These are phyloP conservation scores for Candida sojae DNA, from an alignment of 1,139 yeast genomes.

Conservation along the genomic window DNA sequence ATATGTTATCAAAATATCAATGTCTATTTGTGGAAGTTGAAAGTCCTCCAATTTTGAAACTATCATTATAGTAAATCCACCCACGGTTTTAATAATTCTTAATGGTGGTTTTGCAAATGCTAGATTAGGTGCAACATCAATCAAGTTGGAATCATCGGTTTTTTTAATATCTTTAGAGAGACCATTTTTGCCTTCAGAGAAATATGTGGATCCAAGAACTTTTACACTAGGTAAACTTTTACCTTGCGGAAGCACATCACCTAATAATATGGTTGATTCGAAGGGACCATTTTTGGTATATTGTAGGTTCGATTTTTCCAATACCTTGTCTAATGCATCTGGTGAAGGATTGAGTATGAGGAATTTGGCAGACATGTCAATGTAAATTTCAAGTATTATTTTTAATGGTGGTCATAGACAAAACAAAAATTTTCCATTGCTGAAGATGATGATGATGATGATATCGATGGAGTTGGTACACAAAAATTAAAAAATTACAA, in stretches of 20 bases:
- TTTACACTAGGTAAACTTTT: constrained; percentile 18
- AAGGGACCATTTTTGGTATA: constrained; percentile 66
- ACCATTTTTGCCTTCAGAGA: constrained; percentile 26
- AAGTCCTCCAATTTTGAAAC: constrained; percentile 24
- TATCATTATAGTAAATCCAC: constrained; percentile 52
- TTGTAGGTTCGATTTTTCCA: constrained; percentile 51
- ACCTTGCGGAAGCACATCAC: constrained; percentile 38
- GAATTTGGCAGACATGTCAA: constrained; percentile 25
- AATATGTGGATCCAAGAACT: constrained; percentile 31
- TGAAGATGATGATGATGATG: neutral
- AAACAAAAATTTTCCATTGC: neutral
- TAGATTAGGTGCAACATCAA: constrained; percentile 22
- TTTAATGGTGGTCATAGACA: neutral
- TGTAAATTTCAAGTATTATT: neutral
- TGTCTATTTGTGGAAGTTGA: constrained; percentile 17
- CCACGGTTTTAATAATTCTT: constrained; percentile 40
- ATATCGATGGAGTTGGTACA: too few species aligned
- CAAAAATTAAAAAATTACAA: too few species aligned
- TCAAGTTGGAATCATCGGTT: constrained; percentile 5
- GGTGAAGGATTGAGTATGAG: constrained; percentile 54
- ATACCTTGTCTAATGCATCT: constrained; percentile 37
- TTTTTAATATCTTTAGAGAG: constrained; percentile 10
- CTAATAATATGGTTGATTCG: constrained; percentile 54
- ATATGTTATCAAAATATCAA: constrained; percentile 60
- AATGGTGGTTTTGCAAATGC: constrained; percentile 20